phyloP scores from a whole-genome alignment of 2,329 filamentous ascomycete genomes.

The Metarhizium humberi region DNA sequence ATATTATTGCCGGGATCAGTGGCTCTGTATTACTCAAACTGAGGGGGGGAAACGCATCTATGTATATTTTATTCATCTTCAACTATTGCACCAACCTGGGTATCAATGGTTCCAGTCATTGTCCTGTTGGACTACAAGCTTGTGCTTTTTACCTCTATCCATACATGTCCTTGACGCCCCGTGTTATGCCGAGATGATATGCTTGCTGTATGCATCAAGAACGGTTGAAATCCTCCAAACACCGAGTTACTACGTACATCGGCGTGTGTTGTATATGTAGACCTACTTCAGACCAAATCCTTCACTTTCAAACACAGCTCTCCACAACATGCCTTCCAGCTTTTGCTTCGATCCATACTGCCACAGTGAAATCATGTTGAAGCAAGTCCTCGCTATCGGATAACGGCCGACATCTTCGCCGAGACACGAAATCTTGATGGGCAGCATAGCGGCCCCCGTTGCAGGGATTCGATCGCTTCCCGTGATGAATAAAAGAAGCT shows the following conservation, averaged over 20 bases:
- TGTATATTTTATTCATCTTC: not conserved
- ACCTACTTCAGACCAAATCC: conserved; percentile 76
- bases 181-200: not conserved
- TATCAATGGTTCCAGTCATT: not conserved
- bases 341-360: conserved; percentile 58
- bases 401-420: conserved; percentile 67
- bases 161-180: not conserved
- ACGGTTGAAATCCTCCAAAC: not conserved
- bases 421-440: conserved; percentile 66
- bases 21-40: conserved; percentile 16
- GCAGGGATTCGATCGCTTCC: conserved; percentile 86
- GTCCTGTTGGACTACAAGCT: not conserved
- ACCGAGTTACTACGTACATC: not conserved
- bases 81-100: not conserved
- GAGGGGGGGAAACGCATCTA: too few species aligned
- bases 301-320: conserved; percentile 80
- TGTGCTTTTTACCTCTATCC: not conserved
- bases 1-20: conserved; percentile 2
- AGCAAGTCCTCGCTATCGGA: conserved; percentile 83
- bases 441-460: conserved; percentile 71
- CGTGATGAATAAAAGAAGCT: conserved; percentile 77
- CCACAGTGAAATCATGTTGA: conserved; percentile 75
- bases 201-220: not conserved
- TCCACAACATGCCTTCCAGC: conserved; percentile 67
- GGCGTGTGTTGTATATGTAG: not conserved